These are phyloP conservation scores for Colletotrichum sp. DNA, from an alignment of 2,329 filamentous ascomycete species.

Conservation along the genomic window DNA sequence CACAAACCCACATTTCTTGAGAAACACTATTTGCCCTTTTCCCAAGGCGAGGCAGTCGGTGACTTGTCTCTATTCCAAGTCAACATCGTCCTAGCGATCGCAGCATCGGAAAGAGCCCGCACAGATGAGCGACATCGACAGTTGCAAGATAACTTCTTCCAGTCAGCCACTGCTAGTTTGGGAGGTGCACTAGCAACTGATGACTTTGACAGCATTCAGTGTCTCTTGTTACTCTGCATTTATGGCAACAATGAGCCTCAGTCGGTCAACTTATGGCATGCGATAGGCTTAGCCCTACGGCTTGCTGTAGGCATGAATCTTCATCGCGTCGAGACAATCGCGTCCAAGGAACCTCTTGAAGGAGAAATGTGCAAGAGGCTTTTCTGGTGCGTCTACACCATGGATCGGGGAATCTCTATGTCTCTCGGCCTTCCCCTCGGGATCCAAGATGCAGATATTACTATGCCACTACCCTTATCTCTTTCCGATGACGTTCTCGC, in stretches of 20 bases:
- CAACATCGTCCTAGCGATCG: conserved; percentile 28
- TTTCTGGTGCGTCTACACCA: conserved; percentile 33
- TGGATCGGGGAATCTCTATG: conserved; percentile 29
- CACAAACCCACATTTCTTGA: conserved; percentile 25
- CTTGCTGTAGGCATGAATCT: conserved; percentile 27
- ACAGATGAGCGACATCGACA: neutral
- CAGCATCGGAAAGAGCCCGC: conserved; percentile 22
- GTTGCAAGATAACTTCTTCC: neutral
- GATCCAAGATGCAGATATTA: conserved; percentile 28
- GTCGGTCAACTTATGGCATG: conserved; percentile 29
- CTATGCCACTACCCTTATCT: conserved; percentile 23
- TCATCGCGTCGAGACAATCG: conserved; percentile 20
- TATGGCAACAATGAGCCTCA: conserved; percentile 31
- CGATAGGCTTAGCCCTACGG: conserved; percentile 25
- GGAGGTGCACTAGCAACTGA: conserved; percentile 20
- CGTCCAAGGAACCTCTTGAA: conserved; percentile 5
- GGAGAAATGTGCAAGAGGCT: conserved; percentile 30
- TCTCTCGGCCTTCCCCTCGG: conserved; percentile 27
- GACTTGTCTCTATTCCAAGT: conserved; percentile 23
- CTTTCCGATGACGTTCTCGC: neutral
- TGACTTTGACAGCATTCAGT: conserved; percentile 28
- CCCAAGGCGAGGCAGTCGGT: neutral
- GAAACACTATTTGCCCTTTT: conserved; percentile 2
- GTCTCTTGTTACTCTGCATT: conserved; percentile 27
- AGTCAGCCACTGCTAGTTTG: neutral